These are phyloP conservation scores for Talaromyces rugulosus DNA, from an alignment of 2,329 filamentous ascomycete genomes.

Conservation along the genomic window DNA sequence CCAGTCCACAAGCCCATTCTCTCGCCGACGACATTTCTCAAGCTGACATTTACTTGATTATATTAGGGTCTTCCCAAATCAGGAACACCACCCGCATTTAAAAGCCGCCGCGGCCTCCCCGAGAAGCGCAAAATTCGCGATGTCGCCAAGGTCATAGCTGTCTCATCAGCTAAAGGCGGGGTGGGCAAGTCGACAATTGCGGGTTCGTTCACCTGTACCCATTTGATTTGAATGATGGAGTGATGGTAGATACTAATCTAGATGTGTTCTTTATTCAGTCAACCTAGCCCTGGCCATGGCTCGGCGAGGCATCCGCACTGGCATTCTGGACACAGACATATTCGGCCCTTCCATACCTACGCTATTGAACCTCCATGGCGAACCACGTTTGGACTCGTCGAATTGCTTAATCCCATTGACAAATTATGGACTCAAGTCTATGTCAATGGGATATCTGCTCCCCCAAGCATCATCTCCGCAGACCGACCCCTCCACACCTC, in stretches of 20 bases:
- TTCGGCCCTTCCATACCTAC: constrained; percentile 95
- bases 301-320: constrained; percentile 71
- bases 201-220: constrained; percentile 45
- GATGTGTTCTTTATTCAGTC: constrained; percentile 29
- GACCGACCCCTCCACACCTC: constrained; percentile 20
- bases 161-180: constrained; percentile 96
- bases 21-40: not conserved
- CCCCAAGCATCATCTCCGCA: constrained; percentile 25
- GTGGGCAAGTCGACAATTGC: constrained; percentile 95
- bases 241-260: not conserved
- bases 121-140: constrained; percentile 74
- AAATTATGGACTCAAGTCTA: constrained; percentile 94
- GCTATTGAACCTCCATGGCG: constrained; percentile 73
- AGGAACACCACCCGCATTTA: constrained; percentile 62
- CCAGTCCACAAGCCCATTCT: not conserved
- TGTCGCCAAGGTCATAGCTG: constrained; percentile 89
- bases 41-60: not conserved
- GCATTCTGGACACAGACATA: constrained; percentile 92
- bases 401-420: constrained; percentile 73
- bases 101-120: constrained; percentile 74
- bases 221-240: not conserved
- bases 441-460: constrained; percentile 97
- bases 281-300: constrained; percentile 88
- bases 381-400: constrained; percentile 72
- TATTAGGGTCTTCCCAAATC: constrained; percentile 76